Evolutionary conservation across 345 rosid species (phyloP).

Genomic region (Theobroma cacao): DNA sequence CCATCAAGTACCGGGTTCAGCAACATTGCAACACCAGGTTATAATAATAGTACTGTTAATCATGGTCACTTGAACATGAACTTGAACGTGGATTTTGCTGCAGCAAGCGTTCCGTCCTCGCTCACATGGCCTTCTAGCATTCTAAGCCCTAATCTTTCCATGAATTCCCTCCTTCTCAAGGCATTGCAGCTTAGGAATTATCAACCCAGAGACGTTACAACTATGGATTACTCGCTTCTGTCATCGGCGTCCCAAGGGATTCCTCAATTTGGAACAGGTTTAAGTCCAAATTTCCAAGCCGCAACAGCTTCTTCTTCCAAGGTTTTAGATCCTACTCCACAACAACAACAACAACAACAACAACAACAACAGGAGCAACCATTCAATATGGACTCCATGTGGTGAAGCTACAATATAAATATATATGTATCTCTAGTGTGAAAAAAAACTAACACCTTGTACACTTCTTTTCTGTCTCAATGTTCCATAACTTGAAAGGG

Average conservation of each 20-base stretch:
- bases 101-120: constrained; percentile 30
- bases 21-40: constrained; percentile 24
- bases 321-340: constrained; percentile 33
- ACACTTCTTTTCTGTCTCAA: constrained; percentile 13
- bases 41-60: constrained; percentile 27
- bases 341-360: constrained; percentile 36
- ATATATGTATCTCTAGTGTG: constrained; percentile 3
- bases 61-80: constrained; percentile 32
- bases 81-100: constrained; percentile 36
- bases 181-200: constrained; percentile 72
- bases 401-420: constrained; percentile 40
- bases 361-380: constrained; percentile 72
- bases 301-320: constrained; percentile 59
- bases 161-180: constrained; percentile 81
- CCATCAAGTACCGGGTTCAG: constrained; percentile 25
- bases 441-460: constrained; percentile 21
- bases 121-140: constrained; percentile 60
- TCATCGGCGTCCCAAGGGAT: constrained; percentile 41
- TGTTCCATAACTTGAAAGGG: constrained; percentile 4
- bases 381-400: constrained; percentile 75
- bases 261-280: constrained; percentile 30
- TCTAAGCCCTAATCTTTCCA: constrained; percentile 57
- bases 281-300: constrained; percentile 43
- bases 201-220: constrained; percentile 47
- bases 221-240: constrained; percentile 34